A percentile compares a stretch with the other conserved stretches of the same genome.
These are phyloP conservation scores for Penicillium verrucosum DNA, from an alignment of 2,329 filamentous ascomycete genomes.

Conservation along the genomic window DNA sequence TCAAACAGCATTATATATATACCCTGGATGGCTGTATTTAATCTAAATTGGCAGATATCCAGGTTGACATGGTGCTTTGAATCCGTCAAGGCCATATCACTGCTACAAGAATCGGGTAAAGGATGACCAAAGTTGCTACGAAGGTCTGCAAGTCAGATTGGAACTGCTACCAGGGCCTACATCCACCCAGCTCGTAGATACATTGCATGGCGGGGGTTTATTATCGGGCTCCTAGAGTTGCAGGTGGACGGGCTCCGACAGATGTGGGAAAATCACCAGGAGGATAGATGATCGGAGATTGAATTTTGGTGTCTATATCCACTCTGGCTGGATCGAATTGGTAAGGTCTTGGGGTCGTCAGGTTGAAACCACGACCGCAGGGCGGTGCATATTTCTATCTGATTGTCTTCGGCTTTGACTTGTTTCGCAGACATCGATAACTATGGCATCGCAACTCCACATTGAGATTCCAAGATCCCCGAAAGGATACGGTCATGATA, in stretches of 20 bases:
- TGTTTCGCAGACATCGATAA: neutral
- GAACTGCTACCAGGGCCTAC: neutral
- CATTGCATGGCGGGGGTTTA: neutral
- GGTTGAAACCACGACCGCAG: neutral
- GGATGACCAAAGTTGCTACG: neutral
- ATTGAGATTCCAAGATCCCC: neutral
- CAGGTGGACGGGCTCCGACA: neutral
- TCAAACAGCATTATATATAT: neutral
- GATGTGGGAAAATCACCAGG: neutral
- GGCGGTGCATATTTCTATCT: neutral
- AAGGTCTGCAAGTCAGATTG: neutral
- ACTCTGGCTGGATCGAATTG: neutral
- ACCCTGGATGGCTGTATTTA: neutral
- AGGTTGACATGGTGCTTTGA: too few species aligned
- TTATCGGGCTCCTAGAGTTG: neutral
- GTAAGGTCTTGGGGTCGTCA: neutral
- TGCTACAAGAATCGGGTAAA: neutral
- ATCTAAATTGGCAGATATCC: neutral
- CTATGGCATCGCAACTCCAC: neutral
- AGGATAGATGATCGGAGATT: neutral
- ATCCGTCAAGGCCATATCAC: neutral
- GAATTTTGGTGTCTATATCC: slow-evolving; percentile 1
- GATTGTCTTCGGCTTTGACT: neutral
- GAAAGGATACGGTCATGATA: neutral
- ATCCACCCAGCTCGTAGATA: neutral